Conservation (phyloP, 148 eudicot genomes). For the Nepenthes mirabilis region DNA sequence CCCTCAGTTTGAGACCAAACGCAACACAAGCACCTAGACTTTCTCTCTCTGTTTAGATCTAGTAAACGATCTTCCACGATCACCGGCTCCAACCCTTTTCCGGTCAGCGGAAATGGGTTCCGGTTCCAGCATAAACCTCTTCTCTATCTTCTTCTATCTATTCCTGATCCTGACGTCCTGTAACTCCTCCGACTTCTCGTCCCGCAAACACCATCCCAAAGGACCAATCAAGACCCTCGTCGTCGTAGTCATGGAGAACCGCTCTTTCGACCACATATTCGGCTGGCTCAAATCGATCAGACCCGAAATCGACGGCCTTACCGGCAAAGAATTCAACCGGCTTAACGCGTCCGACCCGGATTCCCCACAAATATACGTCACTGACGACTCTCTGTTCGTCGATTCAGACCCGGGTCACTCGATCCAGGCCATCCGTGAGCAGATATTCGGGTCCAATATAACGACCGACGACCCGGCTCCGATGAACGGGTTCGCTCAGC, state of each 20-base stretch:
- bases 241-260: slow-evolving; percentile 83
- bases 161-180: slow-evolving; percentile 8
- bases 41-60: too few relatives aligned
- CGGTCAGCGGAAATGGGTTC: slow-evolving; percentile 11
- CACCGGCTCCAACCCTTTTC: slow-evolving; percentile 3
- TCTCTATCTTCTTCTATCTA: slow-evolving; percentile 15
- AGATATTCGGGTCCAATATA: slow-evolving; percentile 58
- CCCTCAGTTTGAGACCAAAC: too few relatives aligned
- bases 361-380: slow-evolving; percentile 37
- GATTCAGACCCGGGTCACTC: slow-evolving; percentile 97
- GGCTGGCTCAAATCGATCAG: slow-evolving; percentile 81
- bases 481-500: slow-evolving; percentile 91
- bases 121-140: slow-evolving; percentile 8
- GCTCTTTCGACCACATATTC: slow-evolving; percentile 84
- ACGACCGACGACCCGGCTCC: slow-evolving; percentile 61
- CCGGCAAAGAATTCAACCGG: slow-evolving; percentile 61
- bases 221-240: slow-evolving; percentile 87
- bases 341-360: slow-evolving; percentile 54
- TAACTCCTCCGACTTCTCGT: slow-evolving; percentile 19
- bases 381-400: slow-evolving; percentile 52
- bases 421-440: slow-evolving; percentile 83
- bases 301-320: slow-evolving; percentile 77
- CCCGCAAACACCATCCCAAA: slow-evolving; percentile 20
- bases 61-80: not conserved
- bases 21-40: too few relatives aligned